phyloP scores from a whole-genome alignment of 2,329 filamentous ascomycete species.

The Colletotrichum incanum region DNA sequence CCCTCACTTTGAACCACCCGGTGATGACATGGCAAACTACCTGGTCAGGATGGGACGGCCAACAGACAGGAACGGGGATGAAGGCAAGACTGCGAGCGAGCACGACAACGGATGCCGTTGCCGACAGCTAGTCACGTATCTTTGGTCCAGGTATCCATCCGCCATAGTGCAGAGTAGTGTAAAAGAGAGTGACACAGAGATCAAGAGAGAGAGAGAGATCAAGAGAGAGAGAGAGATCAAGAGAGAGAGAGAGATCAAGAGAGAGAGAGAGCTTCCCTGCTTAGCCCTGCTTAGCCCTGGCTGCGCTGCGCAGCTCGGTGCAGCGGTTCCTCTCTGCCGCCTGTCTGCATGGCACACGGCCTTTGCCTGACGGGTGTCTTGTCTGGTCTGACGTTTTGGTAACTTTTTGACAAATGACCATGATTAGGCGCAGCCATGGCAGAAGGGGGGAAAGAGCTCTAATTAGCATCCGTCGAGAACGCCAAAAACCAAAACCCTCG shows the following conservation, averaged over 20 bases:
- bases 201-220: too few relatives aligned
- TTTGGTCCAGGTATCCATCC: too few relatives aligned
- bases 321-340: conserved; percentile 12
- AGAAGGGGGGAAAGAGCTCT: too few relatives aligned
- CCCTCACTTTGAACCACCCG: background rate
- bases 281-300: too few relatives aligned
- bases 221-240: too few relatives aligned
- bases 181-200: too few relatives aligned
- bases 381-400: conserved; percentile 6
- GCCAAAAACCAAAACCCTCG: background rate
- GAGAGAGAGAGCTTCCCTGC: too few relatives aligned
- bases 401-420: background rate
- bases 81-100: too few relatives aligned
- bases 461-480: background rate
- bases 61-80: too few relatives aligned
- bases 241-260: too few relatives aligned
- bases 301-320: conserved; percentile 11
- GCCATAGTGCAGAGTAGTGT: too few relatives aligned
- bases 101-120: background rate
- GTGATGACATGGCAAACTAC: background rate
- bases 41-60: background rate
- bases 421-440: too few relatives aligned
- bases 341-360: conserved; percentile 2
- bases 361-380: conserved; percentile 15
- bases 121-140: background rate